Base-by-base conservation (phyloP, 2,329 filamentous ascomycete species). In the Curvularia sp. region DNA sequence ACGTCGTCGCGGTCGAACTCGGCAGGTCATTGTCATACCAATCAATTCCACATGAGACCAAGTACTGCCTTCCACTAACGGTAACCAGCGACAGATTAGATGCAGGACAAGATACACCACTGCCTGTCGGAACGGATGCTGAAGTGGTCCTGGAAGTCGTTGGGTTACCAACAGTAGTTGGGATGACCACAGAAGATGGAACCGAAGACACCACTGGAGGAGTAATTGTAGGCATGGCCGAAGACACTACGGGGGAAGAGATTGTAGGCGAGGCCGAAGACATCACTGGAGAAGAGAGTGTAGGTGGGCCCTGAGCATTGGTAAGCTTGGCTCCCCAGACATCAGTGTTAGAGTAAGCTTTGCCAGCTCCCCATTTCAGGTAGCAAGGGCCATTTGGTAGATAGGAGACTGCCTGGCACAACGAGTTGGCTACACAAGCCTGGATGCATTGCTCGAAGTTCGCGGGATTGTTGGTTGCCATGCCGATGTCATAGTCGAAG, bases 11-110 rank as follows among this genome's bases (percentile, higher is more conserved):
- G 12, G 44, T 28, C 10, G 50, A 39, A 15, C 43, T 22, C 3
- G 51, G 20, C 0, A 63, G 31, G 30, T 63, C 57, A 22, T 47
- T 55, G 28, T 53, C 47, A 20, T 13, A 20, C 7, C 58, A 54
- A 42, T 67, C 63, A 13, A 53, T 41, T n/a, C 49, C 35, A 30
- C 64, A 67, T 38, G 62, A 41, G 28, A 65, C 55, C n/a, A 54
- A 13, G 41, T 59, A 63, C 24, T 26, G 20, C 31, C 43, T 54
- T 10, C 41, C 48, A 10, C 26, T 44, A 12, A 42, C 52, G 12
- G 22, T 39, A 15, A 64, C 46, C 1, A 39, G 49, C 2, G 43
- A n/a, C 4, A 46, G 41, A 18, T 66, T 49, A 20, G 35, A 44
- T 2, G n/a, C 50, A 44, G 64, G 64, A 43, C 64, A 66, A 12